phyloP scores from a whole-genome alignment of 202 grass and related monocot species.

The Elaeis oleifera region DNA sequence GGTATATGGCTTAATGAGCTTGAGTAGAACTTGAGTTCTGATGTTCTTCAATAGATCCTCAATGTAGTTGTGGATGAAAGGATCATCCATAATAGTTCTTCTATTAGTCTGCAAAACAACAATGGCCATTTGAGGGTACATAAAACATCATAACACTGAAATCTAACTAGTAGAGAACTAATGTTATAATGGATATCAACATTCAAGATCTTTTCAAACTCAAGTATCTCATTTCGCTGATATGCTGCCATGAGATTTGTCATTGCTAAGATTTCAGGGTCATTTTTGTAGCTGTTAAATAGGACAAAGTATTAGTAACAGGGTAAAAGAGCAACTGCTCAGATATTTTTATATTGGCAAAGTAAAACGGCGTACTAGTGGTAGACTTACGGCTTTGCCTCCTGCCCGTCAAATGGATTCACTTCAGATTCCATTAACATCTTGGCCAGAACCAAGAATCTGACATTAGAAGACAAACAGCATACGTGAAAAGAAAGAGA shows the following conservation, averaged over 20 bases:
- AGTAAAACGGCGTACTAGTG: not conserved
- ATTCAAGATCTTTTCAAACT: slow-evolving; percentile 98
- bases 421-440: slow-evolving; percentile 99
- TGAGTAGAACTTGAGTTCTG: slow-evolving; percentile 96
- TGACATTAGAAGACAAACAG: slow-evolving; percentile 5
- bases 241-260: slow-evolving; percentile 97
- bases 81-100: slow-evolving; percentile 99
- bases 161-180: slow-evolving; percentile 8
- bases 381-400: slow-evolving; percentile 85
- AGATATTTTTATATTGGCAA: no score
- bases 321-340: not conserved
- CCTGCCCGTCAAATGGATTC: slow-evolving; percentile 98
- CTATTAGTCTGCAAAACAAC: slow-evolving; percentile 62
- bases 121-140: slow-evolving; percentile 16
- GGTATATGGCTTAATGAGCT: slow-evolving; percentile 98
- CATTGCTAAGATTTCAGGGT: slow-evolving; percentile 96
- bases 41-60: slow-evolving; percentile 98
- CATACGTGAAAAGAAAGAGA: no score
- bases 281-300: slow-evolving; percentile 76
- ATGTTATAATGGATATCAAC: slow-evolving; percentile 20
- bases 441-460: slow-evolving; percentile 95
- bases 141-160: slow-evolving; percentile 1
- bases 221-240: slow-evolving; percentile 94
- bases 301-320: not conserved
- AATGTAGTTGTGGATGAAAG: slow-evolving; percentile 93